Percentiles rank a stretch among this genome's conserved stretches.
These are phyloP conservation scores for Lachancea meyersii DNA, from an alignment of 805 yeast genomes.

Conservation along the genomic window DNA sequence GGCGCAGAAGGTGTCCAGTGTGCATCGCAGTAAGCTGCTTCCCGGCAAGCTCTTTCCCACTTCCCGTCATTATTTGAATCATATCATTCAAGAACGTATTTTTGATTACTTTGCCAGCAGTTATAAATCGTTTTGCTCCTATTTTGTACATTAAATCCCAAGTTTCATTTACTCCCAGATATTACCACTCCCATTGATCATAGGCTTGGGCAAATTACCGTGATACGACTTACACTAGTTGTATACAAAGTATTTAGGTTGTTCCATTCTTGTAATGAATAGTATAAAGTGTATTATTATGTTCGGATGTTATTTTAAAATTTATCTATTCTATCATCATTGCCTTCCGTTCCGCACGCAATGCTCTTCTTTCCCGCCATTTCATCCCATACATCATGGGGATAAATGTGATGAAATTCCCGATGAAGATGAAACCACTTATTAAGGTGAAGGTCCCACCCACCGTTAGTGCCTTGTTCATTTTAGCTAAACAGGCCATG, in stretches of 20 bases:
- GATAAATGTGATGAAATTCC: slow-evolving; percentile 26
- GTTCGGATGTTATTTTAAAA: not conserved
- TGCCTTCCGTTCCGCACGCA: slow-evolving; percentile 17
- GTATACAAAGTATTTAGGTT: no score
- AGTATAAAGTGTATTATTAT: slow-evolving; percentile 1
- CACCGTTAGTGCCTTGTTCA: slow-evolving; percentile 50
- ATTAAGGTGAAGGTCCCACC: slow-evolving; percentile 75
- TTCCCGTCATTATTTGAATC: not conserved
- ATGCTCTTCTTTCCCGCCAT: slow-evolving; percentile 29
- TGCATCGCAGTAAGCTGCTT: slow-evolving; percentile 66
- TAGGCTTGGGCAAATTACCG: no score
- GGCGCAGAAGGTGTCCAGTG: slow-evolving; percentile 51
- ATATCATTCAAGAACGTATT: not conserved
- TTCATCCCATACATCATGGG: slow-evolving; percentile 35
- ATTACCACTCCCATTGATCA: no score
- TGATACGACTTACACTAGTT: no score
- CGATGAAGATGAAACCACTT: slow-evolving; percentile 42
- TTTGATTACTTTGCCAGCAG: not conserved
- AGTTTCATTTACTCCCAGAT: not conserved
- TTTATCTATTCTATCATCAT: not conserved
- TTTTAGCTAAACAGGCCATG: slow-evolving; percentile 57
- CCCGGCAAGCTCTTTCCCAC: not conserved
- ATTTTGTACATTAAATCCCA: slow-evolving; percentile 5
- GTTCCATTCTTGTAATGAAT: not conserved
- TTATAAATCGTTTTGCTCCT: slow-evolving; percentile 7